These are phyloP conservation scores for Magnusiomyces ingens DNA, from an alignment of 1,139 yeast genomes.

Conservation along the genomic window DNA sequence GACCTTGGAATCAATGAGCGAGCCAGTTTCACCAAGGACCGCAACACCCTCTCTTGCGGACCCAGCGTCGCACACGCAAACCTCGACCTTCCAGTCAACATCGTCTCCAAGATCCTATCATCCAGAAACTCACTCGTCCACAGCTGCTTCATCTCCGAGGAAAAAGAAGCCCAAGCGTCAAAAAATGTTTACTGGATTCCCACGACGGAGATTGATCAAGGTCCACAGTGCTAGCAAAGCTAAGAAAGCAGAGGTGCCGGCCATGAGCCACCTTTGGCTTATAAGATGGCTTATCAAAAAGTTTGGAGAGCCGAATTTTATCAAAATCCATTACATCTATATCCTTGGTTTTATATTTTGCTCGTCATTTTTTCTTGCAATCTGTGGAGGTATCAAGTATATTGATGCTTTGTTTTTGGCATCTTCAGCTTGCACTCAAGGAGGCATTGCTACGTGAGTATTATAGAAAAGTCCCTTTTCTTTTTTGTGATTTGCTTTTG, in stretches of 20 bases:
- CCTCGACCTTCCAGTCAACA: too few relatives aligned
- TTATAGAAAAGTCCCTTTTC: neutral
- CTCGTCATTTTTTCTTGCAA: neutral
- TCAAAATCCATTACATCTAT: constrained; percentile 13
- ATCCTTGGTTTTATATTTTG: constrained; percentile 34
- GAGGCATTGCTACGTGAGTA: constrained; percentile 70
- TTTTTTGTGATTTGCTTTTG: neutral
- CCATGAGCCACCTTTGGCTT: constrained; percentile 43
- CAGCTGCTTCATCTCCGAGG: too few relatives aligned
- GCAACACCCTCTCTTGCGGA: too few relatives aligned
- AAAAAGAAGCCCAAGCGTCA: too few relatives aligned
- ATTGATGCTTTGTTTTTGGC: constrained; percentile 76
- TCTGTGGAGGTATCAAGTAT: constrained; percentile 55
- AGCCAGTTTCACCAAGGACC: too few relatives aligned
- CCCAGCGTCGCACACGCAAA: too few relatives aligned
- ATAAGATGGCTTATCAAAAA: constrained; percentile 1
- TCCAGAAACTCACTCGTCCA: too few relatives aligned
- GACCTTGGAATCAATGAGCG: too few relatives aligned
- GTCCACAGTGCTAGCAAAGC: neutral
- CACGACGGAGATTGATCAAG: too few relatives aligned
- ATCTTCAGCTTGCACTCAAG: constrained; percentile 77
- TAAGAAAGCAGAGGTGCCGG: constrained; percentile 32
- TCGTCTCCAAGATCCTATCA: too few relatives aligned
- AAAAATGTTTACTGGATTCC: too few relatives aligned
- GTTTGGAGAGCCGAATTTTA: constrained; percentile 11